Evolutionary conservation across 2,329 filamentous ascomycete genomes (phyloP).

Genomic region (Diaporthe ilicicola): DNA sequence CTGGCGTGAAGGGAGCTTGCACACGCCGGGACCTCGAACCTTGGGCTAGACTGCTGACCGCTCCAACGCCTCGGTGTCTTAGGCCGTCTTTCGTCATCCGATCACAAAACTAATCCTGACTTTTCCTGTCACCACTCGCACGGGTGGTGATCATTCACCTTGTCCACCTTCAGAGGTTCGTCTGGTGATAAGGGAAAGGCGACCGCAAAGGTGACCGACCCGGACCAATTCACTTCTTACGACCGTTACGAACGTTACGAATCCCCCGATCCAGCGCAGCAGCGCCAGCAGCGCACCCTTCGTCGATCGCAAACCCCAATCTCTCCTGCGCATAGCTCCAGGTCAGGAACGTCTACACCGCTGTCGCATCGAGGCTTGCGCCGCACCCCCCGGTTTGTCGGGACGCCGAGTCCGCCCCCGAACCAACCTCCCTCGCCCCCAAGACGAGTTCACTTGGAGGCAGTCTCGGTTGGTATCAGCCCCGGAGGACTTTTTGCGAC

Average conservation of each 20-base stretch:
- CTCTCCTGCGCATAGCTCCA: constrained; percentile 23
- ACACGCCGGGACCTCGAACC: constrained; percentile 5
- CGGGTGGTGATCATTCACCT: constrained; percentile 55
- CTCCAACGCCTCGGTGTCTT: constrained; percentile 19
- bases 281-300: constrained; percentile 51
- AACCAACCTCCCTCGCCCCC: constrained; percentile 26
- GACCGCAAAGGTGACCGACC: constrained; percentile 57
- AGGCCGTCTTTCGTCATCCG: constrained; percentile 25
- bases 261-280: constrained; percentile 48
- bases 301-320: constrained; percentile 47
- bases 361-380: constrained; percentile 59
- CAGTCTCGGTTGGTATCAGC: constrained; percentile 57
- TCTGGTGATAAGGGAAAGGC: constrained; percentile 44
- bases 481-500: constrained; percentile 50
- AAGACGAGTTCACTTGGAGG: constrained; percentile 54
- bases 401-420: constrained; percentile 48
- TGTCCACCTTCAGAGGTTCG: constrained; percentile 53
- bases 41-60: constrained; percentile 25
- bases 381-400: constrained; percentile 60
- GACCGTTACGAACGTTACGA: constrained; percentile 66
- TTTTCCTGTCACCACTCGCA: constrained; percentile 50
- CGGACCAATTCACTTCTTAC: constrained; percentile 52
- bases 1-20: constrained; percentile 11
- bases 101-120: constrained; percentile 69
- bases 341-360: constrained; percentile 51